Evolutionary conservation across 257 asterid genomes (phyloP).

Genomic region (Oldenlandia corymbosa): DNA sequence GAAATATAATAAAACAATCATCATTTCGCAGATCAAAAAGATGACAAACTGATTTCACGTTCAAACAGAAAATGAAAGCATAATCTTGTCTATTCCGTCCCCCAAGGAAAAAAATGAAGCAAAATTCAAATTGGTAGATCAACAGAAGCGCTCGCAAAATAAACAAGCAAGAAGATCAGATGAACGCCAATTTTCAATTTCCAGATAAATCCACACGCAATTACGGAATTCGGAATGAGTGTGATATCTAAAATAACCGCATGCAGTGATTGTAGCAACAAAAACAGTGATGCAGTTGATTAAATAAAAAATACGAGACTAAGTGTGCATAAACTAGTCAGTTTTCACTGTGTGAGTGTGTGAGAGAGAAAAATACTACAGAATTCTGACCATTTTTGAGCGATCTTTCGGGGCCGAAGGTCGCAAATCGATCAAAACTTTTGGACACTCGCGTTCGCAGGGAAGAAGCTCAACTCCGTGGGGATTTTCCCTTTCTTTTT

Average conservation of each 20-base stretch:
- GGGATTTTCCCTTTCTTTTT: too few species aligned
- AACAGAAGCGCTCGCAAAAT: conserved; percentile 1
- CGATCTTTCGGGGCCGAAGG: conserved; percentile 3
- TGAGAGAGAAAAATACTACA: conserved; percentile 3
- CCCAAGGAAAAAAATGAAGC: not conserved
- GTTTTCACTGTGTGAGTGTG: not conserved
- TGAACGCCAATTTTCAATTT: not conserved
- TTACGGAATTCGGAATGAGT: not conserved
- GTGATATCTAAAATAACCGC: not conserved
- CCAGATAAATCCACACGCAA: not conserved
- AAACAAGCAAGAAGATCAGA: not conserved
- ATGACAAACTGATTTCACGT: too few species aligned
- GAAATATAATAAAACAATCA: not conserved
- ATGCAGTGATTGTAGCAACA: not conserved
- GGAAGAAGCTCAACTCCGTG: too few species aligned
- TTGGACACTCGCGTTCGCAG: not conserved
- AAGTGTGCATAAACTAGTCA: not conserved
- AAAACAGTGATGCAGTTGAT: not conserved
- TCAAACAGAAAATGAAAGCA: not conserved
- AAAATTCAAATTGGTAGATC: not conserved
- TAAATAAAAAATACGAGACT: not conserved
- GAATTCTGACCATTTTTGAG: conserved; percentile 8
- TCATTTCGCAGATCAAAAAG: not conserved
- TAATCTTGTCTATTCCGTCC: not conserved
- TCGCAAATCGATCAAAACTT: conserved; percentile 7